Conservation (phyloP, 1,139 yeast species). For the Barnettozyma hawaiiensis region DNA sequence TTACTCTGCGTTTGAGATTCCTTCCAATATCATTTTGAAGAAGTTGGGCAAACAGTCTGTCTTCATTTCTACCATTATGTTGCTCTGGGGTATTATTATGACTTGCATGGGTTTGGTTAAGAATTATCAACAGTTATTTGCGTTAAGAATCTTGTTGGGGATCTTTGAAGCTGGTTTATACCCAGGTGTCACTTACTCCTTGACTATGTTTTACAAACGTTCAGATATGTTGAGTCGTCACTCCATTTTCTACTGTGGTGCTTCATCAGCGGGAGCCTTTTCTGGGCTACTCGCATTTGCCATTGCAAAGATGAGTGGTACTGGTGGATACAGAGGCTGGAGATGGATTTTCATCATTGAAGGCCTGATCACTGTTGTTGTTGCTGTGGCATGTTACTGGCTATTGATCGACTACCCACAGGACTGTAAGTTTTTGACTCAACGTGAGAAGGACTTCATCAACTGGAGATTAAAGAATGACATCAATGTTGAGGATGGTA, state of each 20-base stretch:
- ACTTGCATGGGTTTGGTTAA: slow-evolving; percentile 41
- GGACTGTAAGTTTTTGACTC: slow-evolving; percentile 41
- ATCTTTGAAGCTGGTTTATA: slow-evolving; percentile 55
- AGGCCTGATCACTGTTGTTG: slow-evolving; percentile 47
- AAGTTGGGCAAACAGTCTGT: slow-evolving; percentile 37
- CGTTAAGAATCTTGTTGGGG: slow-evolving; percentile 48
- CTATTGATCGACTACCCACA: slow-evolving; percentile 46
- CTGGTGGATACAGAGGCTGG: slow-evolving; percentile 42
- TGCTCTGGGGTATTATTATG: slow-evolving; percentile 45
- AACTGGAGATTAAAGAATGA: slow-evolving; percentile 39
- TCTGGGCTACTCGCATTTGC: slow-evolving; percentile 43
- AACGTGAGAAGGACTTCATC: slow-evolving; percentile 41
- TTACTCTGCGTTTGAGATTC: slow-evolving; percentile 51
- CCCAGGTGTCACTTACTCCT: slow-evolving; percentile 38
- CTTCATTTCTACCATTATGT: slow-evolving; percentile 45
- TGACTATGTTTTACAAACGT: slow-evolving; percentile 46
- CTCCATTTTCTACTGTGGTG: slow-evolving; percentile 45
- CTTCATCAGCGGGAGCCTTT: slow-evolving; percentile 47
- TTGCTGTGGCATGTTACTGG: slow-evolving; percentile 42
- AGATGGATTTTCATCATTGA: slow-evolving; percentile 57
- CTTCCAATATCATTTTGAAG: slow-evolving; percentile 39
- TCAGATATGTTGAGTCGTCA: slow-evolving; percentile 43
- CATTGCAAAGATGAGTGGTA: slow-evolving; percentile 32
- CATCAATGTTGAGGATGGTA: slow-evolving; percentile 9
- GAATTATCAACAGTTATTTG: slow-evolving; percentile 39